phyloP scores from a whole-genome alignment of 1,284 basidiomycete species.

The Naganishia cerealis region DNA sequence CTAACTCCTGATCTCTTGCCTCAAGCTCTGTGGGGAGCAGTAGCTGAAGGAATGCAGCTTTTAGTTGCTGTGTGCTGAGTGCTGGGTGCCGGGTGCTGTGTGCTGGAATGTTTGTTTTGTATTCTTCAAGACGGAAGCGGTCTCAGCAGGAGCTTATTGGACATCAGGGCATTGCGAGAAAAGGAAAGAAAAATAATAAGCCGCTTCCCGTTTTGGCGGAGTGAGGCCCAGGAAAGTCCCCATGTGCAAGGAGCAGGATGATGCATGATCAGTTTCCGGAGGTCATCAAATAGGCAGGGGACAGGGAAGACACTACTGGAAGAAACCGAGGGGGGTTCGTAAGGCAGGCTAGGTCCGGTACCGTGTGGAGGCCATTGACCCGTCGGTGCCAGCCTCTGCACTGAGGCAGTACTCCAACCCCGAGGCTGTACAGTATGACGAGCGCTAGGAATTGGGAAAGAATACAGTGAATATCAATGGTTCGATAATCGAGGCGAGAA shows the following conservation, averaged over 20 bases:
- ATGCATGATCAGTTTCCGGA: slow-evolving; percentile 5
- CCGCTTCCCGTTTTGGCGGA: background rate
- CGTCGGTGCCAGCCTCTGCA: background rate
- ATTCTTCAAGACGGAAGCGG: background rate
- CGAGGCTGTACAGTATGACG: slow-evolving; percentile 20
- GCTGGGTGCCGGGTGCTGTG: no score
- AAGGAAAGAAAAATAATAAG: background rate
- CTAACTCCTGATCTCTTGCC: no score
- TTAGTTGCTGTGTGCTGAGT: no score
- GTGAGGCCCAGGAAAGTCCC: no score
- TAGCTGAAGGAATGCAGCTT: no score
- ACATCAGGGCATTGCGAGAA: background rate
- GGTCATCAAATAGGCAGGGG: background rate
- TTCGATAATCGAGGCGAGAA: slow-evolving; percentile 27
- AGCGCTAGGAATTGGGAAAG: slow-evolving; percentile 18
- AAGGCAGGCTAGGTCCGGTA: slow-evolving; percentile 1
- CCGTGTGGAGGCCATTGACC: slow-evolving; percentile 10
- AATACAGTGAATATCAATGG: slow-evolving; percentile 18
- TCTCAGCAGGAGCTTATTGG: background rate
- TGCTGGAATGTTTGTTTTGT: no score
- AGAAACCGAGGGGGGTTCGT: slow-evolving; percentile 2
- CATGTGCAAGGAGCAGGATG: background rate
- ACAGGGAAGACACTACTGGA: background rate
- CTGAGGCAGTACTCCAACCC: slow-evolving; percentile 4
- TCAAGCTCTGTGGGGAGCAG: no score